Evolutionary conservation across 2,329 filamentous ascomycete genomes (phyloP).

Genomic region (Penicillium sp.): DNA sequence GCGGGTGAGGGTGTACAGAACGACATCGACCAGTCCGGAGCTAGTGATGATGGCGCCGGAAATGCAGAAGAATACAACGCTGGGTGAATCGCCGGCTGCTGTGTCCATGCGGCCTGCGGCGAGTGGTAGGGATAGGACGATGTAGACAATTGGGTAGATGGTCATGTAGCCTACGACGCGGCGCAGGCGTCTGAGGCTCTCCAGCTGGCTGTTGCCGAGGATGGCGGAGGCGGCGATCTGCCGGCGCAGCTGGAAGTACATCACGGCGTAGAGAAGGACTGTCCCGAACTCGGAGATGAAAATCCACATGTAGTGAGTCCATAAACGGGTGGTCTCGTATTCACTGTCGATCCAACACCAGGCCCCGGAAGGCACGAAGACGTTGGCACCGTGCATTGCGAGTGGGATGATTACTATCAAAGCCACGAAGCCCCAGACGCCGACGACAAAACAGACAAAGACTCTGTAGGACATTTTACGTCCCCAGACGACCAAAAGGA

Average conservation of each 20-base stretch:
- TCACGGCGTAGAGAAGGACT: constrained; percentile 45
- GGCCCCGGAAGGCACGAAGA: constrained; percentile 49
- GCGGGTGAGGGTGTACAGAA: constrained; percentile 58
- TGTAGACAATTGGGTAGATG: constrained; percentile 53
- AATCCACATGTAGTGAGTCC: constrained; percentile 53
- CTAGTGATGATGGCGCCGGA: constrained; percentile 57
- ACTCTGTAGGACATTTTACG: constrained; percentile 44
- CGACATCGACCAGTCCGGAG: constrained; percentile 58
- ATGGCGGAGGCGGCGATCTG: constrained; percentile 40
- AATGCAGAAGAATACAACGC: constrained; percentile 47
- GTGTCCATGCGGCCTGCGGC: constrained; percentile 49
- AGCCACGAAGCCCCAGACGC: constrained; percentile 47
- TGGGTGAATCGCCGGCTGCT: constrained; percentile 32
- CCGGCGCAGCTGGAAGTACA: constrained; percentile 49
- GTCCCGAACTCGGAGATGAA: constrained; percentile 52
- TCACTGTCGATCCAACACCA: constrained; percentile 53
- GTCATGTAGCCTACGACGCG: constrained; percentile 48
- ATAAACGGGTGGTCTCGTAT: constrained; percentile 45
- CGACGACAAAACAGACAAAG: constrained; percentile 45
- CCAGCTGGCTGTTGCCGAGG: constrained; percentile 34
- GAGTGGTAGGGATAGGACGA: constrained; percentile 61
- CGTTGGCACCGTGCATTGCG: constrained; percentile 37
- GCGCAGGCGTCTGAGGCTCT: constrained; percentile 39
- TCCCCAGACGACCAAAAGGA: constrained; percentile 48
- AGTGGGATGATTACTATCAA: constrained; percentile 49